A percentile compares a stretch with the other conserved stretches of the same genome.
Evolutionary conservation across 2,329 filamentous ascomycete species (phyloP).

Genomic region (Alternaria gansuensis): DNA sequence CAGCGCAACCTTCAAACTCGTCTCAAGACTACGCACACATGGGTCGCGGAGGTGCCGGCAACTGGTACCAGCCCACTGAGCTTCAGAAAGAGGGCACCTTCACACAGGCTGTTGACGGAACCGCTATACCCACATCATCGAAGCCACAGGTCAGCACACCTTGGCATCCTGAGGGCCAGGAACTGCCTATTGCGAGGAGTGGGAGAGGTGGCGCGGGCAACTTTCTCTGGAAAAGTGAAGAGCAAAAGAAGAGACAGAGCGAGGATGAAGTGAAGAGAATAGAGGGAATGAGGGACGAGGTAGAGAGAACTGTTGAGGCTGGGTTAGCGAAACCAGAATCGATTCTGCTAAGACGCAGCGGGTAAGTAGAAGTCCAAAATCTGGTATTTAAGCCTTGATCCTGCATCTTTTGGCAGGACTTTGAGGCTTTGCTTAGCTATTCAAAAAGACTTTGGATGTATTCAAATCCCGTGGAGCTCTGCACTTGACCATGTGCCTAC

Average conservation of each 20-base stretch:
- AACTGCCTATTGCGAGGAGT: conserved; percentile 47
- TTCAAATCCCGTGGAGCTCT: too few relatives aligned
- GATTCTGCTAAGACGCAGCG: neutral
- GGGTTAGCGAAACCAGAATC: conserved; percentile 50
- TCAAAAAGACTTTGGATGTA: too few relatives aligned
- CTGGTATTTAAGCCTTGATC: neutral
- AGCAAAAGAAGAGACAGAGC: conserved; percentile 39
- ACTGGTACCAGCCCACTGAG: conserved; percentile 57
- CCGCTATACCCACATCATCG: conserved; percentile 37
- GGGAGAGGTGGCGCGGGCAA: conserved; percentile 61
- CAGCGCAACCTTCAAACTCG: conserved; percentile 28
- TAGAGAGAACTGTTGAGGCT: conserved; percentile 55
- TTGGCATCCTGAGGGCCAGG: conserved; percentile 48
- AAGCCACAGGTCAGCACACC: conserved; percentile 45
- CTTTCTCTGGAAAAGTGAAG: conserved; percentile 54
- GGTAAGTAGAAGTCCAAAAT: neutral
- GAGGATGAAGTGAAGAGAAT: conserved; percentile 33
- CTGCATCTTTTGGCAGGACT: neutral
- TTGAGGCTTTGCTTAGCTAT: too few relatives aligned
- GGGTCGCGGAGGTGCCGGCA: conserved; percentile 58
- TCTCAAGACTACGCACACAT: conserved; percentile 55
- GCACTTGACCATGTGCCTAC: neutral
- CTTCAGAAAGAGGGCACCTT: conserved; percentile 54
- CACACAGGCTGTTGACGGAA: conserved; percentile 40
- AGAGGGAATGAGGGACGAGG: conserved; percentile 42